A percentile compares a stretch with the other conserved stretches of the same genome.
Conservation (phyloP, 2,329 filamentous ascomycete genomes). For the Colletotrichum truncatum region DNA sequence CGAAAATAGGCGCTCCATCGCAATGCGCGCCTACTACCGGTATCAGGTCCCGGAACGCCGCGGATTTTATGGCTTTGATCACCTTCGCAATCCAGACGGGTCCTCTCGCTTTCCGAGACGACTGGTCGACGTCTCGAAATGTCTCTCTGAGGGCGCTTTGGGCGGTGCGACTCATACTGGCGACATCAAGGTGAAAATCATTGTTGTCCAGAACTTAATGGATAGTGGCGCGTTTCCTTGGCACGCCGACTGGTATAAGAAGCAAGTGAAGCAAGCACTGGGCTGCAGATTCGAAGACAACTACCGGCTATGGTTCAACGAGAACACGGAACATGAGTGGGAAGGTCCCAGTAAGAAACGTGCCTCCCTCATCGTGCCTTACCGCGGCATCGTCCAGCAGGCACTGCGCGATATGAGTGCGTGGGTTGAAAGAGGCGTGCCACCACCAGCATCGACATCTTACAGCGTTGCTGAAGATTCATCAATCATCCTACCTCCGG, state of each 20-base stretch:
- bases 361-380: constrained; percentile 16
- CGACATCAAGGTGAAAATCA: constrained; percentile 32
- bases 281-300: constrained; percentile 26
- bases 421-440: constrained; percentile 31
- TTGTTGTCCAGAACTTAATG: constrained; percentile 33
- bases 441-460: constrained; percentile 18
- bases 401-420: constrained; percentile 32
- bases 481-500: constrained; percentile 23
- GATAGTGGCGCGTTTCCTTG: constrained; percentile 35
- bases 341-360: neutral
- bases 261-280: constrained; percentile 17
- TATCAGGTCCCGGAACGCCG: constrained; percentile 26
- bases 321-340: constrained; percentile 33
- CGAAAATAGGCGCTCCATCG: constrained; percentile 27
- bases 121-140: neutral
- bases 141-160: neutral
- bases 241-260: constrained; percentile 37
- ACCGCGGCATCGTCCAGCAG: constrained; percentile 30
- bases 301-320: constrained; percentile 34
- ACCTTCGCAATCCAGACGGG: constrained; percentile 23
- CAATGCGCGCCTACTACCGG: constrained; percentile 24
- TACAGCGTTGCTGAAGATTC: constrained; percentile 16
- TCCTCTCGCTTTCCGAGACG: constrained; percentile 28
- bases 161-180: constrained; percentile 19
- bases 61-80: constrained; percentile 31